These are phyloP conservation scores for Albophoma yamanashiensis DNA, from an alignment of 2,329 filamentous ascomycete species.

Conservation along the genomic window DNA sequence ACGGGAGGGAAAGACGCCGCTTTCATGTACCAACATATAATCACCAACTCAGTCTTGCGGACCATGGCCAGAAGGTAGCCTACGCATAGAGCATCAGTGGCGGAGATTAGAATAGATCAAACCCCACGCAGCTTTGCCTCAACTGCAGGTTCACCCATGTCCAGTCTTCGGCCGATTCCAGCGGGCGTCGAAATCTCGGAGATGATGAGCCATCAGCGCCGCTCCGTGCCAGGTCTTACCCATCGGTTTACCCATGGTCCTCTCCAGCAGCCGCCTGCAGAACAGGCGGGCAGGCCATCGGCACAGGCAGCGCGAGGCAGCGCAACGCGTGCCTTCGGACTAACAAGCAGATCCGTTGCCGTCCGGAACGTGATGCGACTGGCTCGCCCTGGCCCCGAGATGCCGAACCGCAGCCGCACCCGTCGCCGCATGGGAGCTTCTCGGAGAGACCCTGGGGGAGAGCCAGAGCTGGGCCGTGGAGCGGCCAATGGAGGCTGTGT, in stretches of 20 bases:
- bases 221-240: neutral
- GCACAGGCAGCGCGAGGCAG: neutral
- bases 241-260: neutral
- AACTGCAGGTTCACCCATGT: neutral
- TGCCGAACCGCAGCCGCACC: neutral
- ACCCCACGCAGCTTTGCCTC: neutral
- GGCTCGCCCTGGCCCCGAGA: neutral
- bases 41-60: neutral
- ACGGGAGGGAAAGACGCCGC: neutral
- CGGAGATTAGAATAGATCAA: neutral
- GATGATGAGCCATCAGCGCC: neutral
- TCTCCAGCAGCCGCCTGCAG: neutral
- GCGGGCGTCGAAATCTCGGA: neutral
- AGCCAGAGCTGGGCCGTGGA: neutral
- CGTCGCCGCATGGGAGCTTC: neutral
- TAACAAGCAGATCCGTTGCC: slow-evolving; percentile 3
- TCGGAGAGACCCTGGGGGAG: neutral
- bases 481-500: neutral
- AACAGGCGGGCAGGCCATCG: neutral
- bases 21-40: neutral
- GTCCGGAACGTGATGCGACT: neutral
- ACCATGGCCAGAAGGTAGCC: neutral
- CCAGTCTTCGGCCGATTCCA: neutral
- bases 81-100: neutral
- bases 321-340: slow-evolving; percentile 1